These are phyloP conservation scores for Phytophthora aleatoria DNA, from an alignment of 352 stramenopile species.

Conservation along the genomic window DNA sequence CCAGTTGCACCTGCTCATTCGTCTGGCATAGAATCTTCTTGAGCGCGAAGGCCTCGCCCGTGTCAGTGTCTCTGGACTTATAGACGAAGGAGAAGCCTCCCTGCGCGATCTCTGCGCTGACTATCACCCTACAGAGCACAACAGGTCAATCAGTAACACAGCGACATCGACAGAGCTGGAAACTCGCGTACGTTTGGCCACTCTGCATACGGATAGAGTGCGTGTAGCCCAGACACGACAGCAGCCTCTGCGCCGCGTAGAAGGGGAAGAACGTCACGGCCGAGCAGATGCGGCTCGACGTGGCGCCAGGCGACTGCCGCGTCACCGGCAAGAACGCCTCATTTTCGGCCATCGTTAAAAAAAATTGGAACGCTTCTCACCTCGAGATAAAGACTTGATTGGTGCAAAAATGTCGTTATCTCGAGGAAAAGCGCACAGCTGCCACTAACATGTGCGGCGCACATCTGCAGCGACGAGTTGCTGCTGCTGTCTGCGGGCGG, in stretches of 20 bases:
- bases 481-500: not conserved
- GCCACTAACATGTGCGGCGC: constrained; percentile 16
- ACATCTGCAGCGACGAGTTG: not conserved
- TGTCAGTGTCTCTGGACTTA: constrained; percentile 67
- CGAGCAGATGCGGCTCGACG: constrained; percentile 50
- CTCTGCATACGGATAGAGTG: constrained; percentile 72
- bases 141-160: constrained; percentile 4
- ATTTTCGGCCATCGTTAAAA: constrained; percentile 30
- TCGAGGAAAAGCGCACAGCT: not conserved
- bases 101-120: constrained; percentile 78
- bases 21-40: constrained; percentile 91
- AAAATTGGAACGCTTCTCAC: not conserved
- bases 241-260: constrained; percentile 59
- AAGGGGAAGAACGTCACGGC: constrained; percentile 67
- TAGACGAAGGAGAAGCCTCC: constrained; percentile 90
- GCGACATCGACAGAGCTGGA: not conserved
- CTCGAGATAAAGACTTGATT: not conserved
- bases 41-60: constrained; percentile 82
- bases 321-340: constrained; percentile 42
- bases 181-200: constrained; percentile 60
- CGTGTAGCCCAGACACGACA: constrained; percentile 78
- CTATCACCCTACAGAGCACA: constrained; percentile 44
- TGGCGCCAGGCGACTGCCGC: constrained; percentile 17
- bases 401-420: not conserved
- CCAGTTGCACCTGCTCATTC: constrained; percentile 78